Evolutionary conservation across 2,329 filamentous ascomycete genomes (phyloP).

Genomic region (Fusarium guadeloupense): DNA sequence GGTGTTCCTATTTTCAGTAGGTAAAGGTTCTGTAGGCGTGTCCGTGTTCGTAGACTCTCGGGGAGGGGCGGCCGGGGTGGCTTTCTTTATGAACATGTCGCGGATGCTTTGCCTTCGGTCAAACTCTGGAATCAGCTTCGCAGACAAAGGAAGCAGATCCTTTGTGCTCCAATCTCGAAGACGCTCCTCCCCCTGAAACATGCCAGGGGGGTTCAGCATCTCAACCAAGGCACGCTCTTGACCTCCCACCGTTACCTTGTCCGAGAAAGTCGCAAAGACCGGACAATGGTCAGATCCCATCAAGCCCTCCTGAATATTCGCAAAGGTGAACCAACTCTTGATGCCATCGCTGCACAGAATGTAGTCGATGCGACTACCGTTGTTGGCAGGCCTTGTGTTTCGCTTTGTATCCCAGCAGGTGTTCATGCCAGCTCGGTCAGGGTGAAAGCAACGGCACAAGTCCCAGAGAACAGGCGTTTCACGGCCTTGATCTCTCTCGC

Average conservation of each 20-base stretch:
- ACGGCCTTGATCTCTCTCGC: constrained; percentile 72
- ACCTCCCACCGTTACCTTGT: constrained; percentile 64
- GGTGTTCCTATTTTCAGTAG: not conserved
- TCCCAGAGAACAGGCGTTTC: constrained; percentile 82
- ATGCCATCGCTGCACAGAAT: constrained; percentile 83
- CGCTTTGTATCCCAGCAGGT: constrained; percentile 97
- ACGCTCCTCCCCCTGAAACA: constrained; percentile 74
- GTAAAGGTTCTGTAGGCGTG: not conserved
- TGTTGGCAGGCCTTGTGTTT: constrained; percentile 95
- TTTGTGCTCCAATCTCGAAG: constrained; percentile 72
- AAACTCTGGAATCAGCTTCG: constrained; percentile 87
- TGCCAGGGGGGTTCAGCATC: constrained; percentile 78
- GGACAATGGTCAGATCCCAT: constrained; percentile 98
- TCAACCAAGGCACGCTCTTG: constrained; percentile 68
- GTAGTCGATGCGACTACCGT: constrained; percentile 92
- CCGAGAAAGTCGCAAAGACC: constrained; percentile 79
- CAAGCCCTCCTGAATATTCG: constrained; percentile 91
- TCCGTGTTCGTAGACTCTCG: constrained; percentile 7
- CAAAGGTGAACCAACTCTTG: constrained; percentile 79
- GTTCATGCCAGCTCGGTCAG: constrained; percentile 86
- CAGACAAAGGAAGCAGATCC: constrained; percentile 78
- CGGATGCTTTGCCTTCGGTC: constrained; percentile 84
- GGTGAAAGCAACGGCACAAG: constrained; percentile 82
- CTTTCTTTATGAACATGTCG: constrained; percentile 80
- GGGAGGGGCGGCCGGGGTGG: constrained; percentile 11